Percentiles rank a stretch among this genome's conserved stretches.
Conservation (phyloP, 139 green algal genomes). For the Raphidocelis subcapitata region DNA sequence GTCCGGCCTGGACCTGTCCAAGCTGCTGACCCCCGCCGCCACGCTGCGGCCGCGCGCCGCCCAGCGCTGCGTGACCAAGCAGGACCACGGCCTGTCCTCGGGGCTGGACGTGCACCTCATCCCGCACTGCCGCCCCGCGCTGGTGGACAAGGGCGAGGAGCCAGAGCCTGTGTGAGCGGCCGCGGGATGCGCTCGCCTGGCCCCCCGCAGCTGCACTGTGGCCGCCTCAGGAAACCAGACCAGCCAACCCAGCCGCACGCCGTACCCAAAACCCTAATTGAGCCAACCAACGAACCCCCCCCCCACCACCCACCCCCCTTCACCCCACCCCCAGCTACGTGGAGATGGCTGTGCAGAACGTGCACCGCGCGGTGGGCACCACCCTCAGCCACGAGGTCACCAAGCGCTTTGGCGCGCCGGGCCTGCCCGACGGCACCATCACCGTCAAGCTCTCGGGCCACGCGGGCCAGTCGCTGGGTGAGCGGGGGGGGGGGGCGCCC, state of each 20-base stretch:
- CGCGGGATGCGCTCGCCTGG: neutral
- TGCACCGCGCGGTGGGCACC: slow-evolving; percentile 84
- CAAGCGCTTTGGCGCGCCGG: slow-evolving; percentile 72
- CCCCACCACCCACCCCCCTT: too few species aligned
- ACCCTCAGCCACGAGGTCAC: slow-evolving; percentile 90
- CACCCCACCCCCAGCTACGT: slow-evolving; percentile 69
- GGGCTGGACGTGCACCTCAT: slow-evolving; percentile 86
- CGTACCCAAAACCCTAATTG: too few species aligned
- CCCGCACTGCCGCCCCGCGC: slow-evolving; percentile 60
- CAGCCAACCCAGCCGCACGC: too few species aligned
- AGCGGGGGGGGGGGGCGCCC: too few species aligned
- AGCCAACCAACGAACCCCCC: too few species aligned
- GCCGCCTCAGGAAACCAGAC: too few species aligned
- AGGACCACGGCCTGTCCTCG: slow-evolving; percentile 87
- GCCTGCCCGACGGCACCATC: slow-evolving; percentile 87
- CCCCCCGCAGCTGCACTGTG: slow-evolving; percentile 13
- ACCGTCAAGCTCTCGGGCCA: slow-evolving; percentile 86
- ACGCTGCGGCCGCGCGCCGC: slow-evolving; percentile 78
- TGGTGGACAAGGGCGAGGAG: slow-evolving; percentile 40
- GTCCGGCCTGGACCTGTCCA: slow-evolving; percentile 75
- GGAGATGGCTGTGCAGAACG: slow-evolving; percentile 81
- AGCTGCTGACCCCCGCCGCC: slow-evolving; percentile 81
- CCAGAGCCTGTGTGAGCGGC: slow-evolving; percentile 23
- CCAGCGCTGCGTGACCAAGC: slow-evolving; percentile 63
- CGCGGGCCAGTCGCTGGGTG: slow-evolving; percentile 74